Evolutionary conservation across 352 stramenopile species (phyloP).

Genomic region (Phytophthora idaei): DNA sequence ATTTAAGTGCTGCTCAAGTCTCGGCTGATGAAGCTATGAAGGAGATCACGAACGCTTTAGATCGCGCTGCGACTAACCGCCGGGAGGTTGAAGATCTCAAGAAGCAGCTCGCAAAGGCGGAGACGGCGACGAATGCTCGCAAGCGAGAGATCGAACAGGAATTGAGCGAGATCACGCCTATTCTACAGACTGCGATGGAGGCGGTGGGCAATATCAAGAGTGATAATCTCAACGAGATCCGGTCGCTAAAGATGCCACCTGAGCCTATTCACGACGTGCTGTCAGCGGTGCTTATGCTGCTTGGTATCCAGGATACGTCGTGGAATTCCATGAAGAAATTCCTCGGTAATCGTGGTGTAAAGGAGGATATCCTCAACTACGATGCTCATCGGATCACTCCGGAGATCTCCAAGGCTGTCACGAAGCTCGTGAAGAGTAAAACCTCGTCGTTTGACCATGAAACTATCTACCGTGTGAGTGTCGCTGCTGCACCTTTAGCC

Average conservation of each 20-base stretch:
- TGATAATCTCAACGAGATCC: constrained; percentile 96
- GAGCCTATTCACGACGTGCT: constrained; percentile 96
- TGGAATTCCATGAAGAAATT: constrained; percentile 99
- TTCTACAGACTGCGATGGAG: constrained; percentile 92
- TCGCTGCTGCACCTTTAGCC: constrained; percentile 93
- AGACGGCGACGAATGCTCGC: constrained; percentile 88
- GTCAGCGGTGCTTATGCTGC: constrained; percentile 94
- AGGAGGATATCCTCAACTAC: constrained; percentile 97
- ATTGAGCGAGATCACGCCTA: constrained; percentile 90
- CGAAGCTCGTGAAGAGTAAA: constrained; percentile 94
- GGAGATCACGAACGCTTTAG: constrained; percentile 94
- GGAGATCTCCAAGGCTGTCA: constrained; percentile 92
- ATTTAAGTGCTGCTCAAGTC: constrained; percentile 87
- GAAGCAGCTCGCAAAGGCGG: constrained; percentile 87
- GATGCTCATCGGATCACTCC: constrained; percentile 92
- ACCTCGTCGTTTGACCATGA: constrained; percentile 92
- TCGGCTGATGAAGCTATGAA: constrained; percentile 94
- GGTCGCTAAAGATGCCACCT: constrained; percentile 94
- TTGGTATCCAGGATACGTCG: constrained; percentile 95
- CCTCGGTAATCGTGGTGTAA: constrained; percentile 94
- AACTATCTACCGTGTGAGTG: constrained; percentile 94
- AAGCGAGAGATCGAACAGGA: constrained; percentile 95
- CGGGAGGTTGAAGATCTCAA: constrained; percentile 93
- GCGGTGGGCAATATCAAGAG: constrained; percentile 95
- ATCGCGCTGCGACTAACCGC: constrained; percentile 86